Conservation (phyloP, 129 eudicot species). For the Centella asiatica region DNA sequence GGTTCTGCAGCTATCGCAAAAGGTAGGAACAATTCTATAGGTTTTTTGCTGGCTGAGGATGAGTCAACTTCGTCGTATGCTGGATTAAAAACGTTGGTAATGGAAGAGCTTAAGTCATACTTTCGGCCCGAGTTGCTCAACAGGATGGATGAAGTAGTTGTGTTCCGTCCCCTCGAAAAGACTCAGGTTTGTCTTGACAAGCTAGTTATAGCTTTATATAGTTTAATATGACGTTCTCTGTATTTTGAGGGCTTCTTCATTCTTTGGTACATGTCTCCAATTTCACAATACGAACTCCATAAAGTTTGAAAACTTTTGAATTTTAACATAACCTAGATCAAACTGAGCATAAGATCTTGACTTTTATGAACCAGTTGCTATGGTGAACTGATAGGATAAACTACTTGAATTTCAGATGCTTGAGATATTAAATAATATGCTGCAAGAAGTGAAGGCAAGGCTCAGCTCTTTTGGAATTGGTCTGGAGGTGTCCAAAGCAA, state of each 20-base stretch:
- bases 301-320: background rate
- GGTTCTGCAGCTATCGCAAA: constrained; percentile 77
- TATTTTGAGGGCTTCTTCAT: background rate
- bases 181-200: constrained; percentile 53
- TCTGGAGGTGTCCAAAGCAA: constrained; percentile 58
- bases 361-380: too few relatives aligned
- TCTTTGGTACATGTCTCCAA: background rate
- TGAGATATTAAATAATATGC: constrained; percentile 67
- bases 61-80: constrained; percentile 66
- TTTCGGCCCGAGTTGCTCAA: constrained; percentile 84
- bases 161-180: constrained; percentile 76
- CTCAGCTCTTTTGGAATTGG: constrained; percentile 48
- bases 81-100: constrained; percentile 62
- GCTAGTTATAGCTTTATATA: background rate
- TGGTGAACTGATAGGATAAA: background rate
- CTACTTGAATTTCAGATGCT: constrained; percentile 46
- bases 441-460: constrained; percentile 63
- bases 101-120: constrained; percentile 72
- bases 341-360: too few relatives aligned
- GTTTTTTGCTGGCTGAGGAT: constrained; percentile 44
- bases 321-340: background rate
- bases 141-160: constrained; percentile 84
- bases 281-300: background rate
- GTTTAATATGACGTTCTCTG: background rate
- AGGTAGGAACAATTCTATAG: constrained; percentile 55